Conservation (phyloP, 2,329 filamentous ascomycete species). For the Botrytis elliptica region DNA sequence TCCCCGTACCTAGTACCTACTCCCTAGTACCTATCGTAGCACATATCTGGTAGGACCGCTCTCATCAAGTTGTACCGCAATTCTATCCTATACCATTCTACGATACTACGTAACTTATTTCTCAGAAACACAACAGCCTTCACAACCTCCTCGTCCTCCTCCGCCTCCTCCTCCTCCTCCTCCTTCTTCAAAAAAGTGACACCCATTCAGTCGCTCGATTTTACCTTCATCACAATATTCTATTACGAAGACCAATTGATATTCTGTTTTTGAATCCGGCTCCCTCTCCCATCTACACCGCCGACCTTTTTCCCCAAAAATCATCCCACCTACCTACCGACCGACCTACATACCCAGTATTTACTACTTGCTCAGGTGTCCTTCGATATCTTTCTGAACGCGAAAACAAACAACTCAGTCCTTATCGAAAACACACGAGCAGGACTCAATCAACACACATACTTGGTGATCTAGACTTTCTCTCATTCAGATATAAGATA, state of each 20-base stretch:
- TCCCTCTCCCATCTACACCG: slow-evolving; percentile 2
- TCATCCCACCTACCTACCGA: not conserved
- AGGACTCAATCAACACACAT: slow-evolving; percentile 7
- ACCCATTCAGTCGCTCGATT: slow-evolving; percentile 6
- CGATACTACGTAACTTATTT: slow-evolving; percentile 1
- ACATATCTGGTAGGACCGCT: not conserved
- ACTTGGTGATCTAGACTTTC: slow-evolving; percentile 13
- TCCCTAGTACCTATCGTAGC: not conserved
- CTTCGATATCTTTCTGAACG: slow-evolving; percentile 10
- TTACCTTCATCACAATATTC: not conserved
- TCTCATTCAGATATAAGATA: not conserved
- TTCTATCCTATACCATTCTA: not conserved
- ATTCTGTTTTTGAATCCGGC: not conserved
- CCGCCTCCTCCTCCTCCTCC: not conserved
- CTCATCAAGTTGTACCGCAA: not conserved
- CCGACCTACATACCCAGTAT: not conserved
- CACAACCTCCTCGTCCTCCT: not conserved
- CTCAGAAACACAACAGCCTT: slow-evolving; percentile 2
- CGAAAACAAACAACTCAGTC: not conserved
- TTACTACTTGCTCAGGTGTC: not conserved
- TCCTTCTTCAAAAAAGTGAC: not conserved
- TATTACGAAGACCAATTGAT: not conserved
- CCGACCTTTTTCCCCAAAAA: not conserved
- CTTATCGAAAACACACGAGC: slow-evolving; percentile 10
- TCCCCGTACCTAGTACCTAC: not conserved